phyloP scores from a whole-genome alignment of 2,329 filamentous ascomycete genomes.

The Ceratocystis lukuohia region DNA sequence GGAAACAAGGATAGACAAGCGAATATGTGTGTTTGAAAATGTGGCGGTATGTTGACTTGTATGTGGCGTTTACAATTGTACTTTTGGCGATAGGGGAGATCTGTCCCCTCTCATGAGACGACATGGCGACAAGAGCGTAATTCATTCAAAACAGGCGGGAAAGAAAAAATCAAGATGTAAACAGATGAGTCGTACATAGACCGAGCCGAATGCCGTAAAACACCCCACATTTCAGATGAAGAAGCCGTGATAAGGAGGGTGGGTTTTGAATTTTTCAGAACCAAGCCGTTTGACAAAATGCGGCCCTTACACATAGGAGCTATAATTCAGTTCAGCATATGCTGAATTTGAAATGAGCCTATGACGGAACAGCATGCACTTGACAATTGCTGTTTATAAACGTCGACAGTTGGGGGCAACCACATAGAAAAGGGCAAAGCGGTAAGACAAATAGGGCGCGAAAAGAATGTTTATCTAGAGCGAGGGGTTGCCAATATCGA shows the following conservation, averaged over 20 bases:
- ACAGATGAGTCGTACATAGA: background rate
- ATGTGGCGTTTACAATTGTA: conserved; percentile 10
- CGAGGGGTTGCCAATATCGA: background rate
- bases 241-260: background rate
- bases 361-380: background rate
- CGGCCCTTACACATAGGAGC: background rate
- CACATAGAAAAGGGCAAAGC: background rate
- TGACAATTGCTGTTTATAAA: background rate
- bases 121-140: conserved; percentile 5
- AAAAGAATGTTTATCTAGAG: conserved; percentile 3
- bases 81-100: background rate
- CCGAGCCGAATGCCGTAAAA: background rate
- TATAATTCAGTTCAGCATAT: background rate
- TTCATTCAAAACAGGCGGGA: conserved; percentile 6
- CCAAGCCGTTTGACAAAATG: background rate
- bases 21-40: background rate
- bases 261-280: background rate
- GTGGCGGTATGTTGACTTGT: conserved; percentile 10
- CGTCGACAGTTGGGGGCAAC: background rate
- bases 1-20: background rate
- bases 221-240: background rate
- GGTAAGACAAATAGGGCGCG: background rate
- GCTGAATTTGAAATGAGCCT: background rate
- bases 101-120: background rate
- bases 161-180: conserved; percentile 8